Conservation (phyloP, 1,139 yeast genomes). For the Lodderomyces parapsilosis region DNA sequence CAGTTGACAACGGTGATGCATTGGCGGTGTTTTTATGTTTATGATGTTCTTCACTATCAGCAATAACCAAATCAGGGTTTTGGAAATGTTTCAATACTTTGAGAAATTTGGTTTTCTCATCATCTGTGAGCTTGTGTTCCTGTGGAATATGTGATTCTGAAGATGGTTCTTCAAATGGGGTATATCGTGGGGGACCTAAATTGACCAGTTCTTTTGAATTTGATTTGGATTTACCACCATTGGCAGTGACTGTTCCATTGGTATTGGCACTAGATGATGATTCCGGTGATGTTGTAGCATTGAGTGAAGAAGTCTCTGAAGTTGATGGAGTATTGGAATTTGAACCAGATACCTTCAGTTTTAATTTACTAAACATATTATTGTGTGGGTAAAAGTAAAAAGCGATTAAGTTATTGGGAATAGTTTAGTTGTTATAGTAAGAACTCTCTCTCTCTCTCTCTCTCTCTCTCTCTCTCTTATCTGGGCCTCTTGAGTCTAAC, state of each 20-base stretch:
- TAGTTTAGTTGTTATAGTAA: neutral
- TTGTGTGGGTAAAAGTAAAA: too few relatives aligned
- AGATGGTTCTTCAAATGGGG: slow-evolving; percentile 58
- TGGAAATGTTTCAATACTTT: slow-evolving; percentile 60
- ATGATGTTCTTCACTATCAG: slow-evolving; percentile 40
- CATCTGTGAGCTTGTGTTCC: slow-evolving; percentile 46
- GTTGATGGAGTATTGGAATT: slow-evolving; percentile 4
- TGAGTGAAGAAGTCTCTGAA: slow-evolving; percentile 7
- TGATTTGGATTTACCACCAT: neutral
- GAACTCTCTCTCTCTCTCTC: neutral
- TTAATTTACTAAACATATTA: slow-evolving; percentile 12
- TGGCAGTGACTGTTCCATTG: neutral
- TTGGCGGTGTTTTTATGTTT: slow-evolving; percentile 21
- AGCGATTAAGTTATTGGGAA: too few relatives aligned
- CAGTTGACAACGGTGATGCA: slow-evolving; percentile 21
- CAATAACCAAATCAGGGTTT: slow-evolving; percentile 39
- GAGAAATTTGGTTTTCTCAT: slow-evolving; percentile 58
- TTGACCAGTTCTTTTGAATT: slow-evolving; percentile 3
- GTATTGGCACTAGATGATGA: slow-evolving; percentile 1
- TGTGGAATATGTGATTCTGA: slow-evolving; percentile 49
- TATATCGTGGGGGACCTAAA: slow-evolving; percentile 11
- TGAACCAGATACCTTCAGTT: slow-evolving; percentile 8
- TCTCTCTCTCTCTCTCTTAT: neutral
- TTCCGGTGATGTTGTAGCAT: slow-evolving; percentile 5
- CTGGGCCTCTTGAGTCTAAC: too few relatives aligned